Evolutionary conservation across 495 filamentous ascomycete genomes (phyloP).

Genomic region (Aspergillus conjunctus): DNA sequence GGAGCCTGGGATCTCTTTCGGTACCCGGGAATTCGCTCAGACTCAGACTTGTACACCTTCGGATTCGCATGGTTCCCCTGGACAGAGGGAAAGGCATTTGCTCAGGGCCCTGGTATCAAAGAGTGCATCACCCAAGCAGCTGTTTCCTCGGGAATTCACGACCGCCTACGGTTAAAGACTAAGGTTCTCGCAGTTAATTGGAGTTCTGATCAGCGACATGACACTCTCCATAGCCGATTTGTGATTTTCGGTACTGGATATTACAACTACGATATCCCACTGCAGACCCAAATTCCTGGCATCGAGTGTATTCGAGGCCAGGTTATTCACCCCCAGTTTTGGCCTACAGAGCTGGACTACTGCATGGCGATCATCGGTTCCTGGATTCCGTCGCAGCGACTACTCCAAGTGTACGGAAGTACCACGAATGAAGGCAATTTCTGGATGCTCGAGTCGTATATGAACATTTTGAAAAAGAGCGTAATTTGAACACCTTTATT

Average conservation of each 20-base stretch:
- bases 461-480: background rate
- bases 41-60: background rate
- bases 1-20: background rate
- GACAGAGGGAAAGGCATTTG: background rate
- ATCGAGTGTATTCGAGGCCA: background rate
- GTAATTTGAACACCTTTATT: background rate
- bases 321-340: background rate
- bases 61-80: background rate
- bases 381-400: background rate
- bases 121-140: background rate
- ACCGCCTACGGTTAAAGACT: no score
- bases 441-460: background rate
- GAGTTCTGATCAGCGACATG: background rate
- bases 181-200: no score
- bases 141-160: background rate
- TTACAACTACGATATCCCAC: background rate
- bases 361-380: no score
- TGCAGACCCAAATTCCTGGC: background rate
- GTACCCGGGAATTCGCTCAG: background rate
- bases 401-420: background rate
- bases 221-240: background rate
- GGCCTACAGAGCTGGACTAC: background rate
- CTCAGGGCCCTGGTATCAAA: background rate
- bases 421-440: background rate
- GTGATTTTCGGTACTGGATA: background rate